phyloP scores from a whole-genome alignment of 768 basidiomycete species.

The Lyophyllum decastes region DNA sequence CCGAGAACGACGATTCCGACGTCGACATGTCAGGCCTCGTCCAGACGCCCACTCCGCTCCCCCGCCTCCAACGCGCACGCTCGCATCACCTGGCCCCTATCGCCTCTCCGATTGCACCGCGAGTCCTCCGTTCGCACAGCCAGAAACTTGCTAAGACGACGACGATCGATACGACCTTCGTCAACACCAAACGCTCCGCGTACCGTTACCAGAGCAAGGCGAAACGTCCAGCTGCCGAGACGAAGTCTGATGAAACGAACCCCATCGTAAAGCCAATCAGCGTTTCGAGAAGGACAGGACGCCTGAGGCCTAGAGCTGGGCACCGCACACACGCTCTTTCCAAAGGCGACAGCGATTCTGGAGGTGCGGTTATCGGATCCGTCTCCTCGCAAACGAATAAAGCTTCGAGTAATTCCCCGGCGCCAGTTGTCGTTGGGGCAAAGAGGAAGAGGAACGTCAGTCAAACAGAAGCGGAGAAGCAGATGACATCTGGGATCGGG shows the following conservation, averaged over 20 bases:
- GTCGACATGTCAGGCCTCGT: constrained; percentile 9
- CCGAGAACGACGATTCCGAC: constrained; percentile 15
- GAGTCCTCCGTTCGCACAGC: constrained; percentile 19
- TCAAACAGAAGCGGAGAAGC: constrained; percentile 3
- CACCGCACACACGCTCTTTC: not conserved
- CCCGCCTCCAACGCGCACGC: constrained; percentile 11
- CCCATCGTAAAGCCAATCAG: constrained; percentile 2
- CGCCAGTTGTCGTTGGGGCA: not conserved
- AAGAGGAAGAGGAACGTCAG: constrained; percentile 16
- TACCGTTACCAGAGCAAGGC: constrained; percentile 11
- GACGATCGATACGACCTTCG: constrained; percentile 15
- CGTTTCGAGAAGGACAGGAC: constrained; percentile 14
- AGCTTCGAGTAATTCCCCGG: not conserved
- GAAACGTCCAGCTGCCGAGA: not conserved
- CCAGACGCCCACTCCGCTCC: constrained; percentile 20
- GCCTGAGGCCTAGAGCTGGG: constrained; percentile 11
- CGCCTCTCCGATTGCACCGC: constrained; percentile 12
- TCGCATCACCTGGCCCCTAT: not conserved
- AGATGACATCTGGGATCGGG: constrained; percentile 7
- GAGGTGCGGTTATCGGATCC: not conserved
- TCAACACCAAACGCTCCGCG: constrained; percentile 2
- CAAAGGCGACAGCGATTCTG: not conserved
- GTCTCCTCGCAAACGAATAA: not conserved
- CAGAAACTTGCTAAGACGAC: constrained; percentile 5
- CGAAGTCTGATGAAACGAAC: not conserved